These are phyloP conservation scores for Priceomyces medius DNA, from an alignment of 805 yeast species.

Conservation along the genomic window DNA sequence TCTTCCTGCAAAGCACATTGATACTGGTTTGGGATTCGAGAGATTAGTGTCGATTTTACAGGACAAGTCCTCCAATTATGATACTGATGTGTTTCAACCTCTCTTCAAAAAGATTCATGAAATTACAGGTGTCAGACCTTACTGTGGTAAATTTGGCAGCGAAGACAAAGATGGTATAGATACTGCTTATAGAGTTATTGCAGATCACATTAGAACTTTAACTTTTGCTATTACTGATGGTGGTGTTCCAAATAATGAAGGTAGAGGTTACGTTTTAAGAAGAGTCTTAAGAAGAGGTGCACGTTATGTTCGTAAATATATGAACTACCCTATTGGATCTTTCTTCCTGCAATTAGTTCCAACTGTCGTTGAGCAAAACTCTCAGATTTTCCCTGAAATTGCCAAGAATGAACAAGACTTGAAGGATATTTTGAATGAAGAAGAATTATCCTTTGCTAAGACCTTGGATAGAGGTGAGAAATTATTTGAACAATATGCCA, in stretches of 20 bases:
- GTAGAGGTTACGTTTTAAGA: slow-evolving; percentile 97
- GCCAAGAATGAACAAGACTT: slow-evolving; percentile 67
- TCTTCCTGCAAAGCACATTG: slow-evolving; percentile 92
- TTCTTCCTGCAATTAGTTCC: slow-evolving; percentile 93
- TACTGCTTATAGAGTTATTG: slow-evolving; percentile 96
- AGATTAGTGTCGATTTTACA: slow-evolving; percentile 93
- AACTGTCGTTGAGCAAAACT: slow-evolving; percentile 84
- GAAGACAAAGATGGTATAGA: slow-evolving; percentile 95
- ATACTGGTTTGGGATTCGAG: slow-evolving; percentile 99
- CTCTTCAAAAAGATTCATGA: slow-evolving; percentile 83
- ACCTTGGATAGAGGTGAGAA: slow-evolving; percentile 98
- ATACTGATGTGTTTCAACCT: slow-evolving; percentile 94
- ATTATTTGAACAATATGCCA: slow-evolving; percentile 90
- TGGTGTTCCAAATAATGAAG: slow-evolving; percentile 99
- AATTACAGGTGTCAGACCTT: slow-evolving; percentile 88
- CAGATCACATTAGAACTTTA: slow-evolving; percentile 97
- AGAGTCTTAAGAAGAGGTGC: slow-evolving; percentile 98
- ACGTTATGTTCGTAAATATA: slow-evolving; percentile 92
- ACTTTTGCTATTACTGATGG: slow-evolving; percentile 97
- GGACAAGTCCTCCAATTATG: slow-evolving; percentile 89
- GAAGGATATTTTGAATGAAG: slow-evolving; percentile 91
- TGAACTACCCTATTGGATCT: slow-evolving; percentile 92
- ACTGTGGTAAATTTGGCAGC: slow-evolving; percentile 87
- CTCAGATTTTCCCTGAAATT: slow-evolving; percentile 90
- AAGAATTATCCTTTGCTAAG: slow-evolving; percentile 91